These are phyloP conservation scores for Tetracladium marchalianum DNA, from an alignment of 495 filamentous ascomycete genomes.

Conservation along the genomic window DNA sequence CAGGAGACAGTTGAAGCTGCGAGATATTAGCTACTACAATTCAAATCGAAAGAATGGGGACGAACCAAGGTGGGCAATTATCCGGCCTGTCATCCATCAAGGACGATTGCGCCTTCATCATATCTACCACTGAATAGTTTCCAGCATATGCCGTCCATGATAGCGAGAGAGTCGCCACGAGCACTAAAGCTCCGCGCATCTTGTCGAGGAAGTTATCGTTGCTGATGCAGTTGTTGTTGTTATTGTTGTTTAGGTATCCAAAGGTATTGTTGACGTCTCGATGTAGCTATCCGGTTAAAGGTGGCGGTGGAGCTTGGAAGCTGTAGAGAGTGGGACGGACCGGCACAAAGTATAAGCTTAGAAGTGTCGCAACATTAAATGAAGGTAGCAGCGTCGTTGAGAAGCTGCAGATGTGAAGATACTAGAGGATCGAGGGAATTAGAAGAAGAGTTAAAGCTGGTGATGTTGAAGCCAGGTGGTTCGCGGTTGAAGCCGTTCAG, in stretches of 20 bases:
- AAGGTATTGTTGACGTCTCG: no score
- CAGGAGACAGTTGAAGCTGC: slow-evolving; percentile 95
- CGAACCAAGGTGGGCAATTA: slow-evolving; percentile 56
- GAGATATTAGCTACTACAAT: slow-evolving; percentile 10
- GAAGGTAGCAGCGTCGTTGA: no score
- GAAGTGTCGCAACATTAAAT: no score
- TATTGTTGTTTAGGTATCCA: no score
- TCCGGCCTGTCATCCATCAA: slow-evolving; percentile 43
- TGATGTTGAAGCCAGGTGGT: no score
- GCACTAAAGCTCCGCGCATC: slow-evolving; percentile 10
- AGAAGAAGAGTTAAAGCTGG: no score
- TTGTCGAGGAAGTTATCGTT: not conserved
- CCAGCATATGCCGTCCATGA: slow-evolving; percentile 29
- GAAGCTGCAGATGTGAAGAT: no score
- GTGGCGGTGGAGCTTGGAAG: not conserved
- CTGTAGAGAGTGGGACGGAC: not conserved
- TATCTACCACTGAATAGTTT: slow-evolving; percentile 33
- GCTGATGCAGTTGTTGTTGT: not conserved
- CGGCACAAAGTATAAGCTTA: no score
- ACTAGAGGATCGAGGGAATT: no score
- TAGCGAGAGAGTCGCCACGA: slow-evolving; percentile 24
- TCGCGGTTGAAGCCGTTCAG: no score
- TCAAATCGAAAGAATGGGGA: not conserved
- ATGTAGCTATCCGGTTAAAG: not conserved
- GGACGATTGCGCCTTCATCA: slow-evolving; percentile 39